Evolutionary conservation across 257 asterid genomes (phyloP).

Genomic region (Solanum bulbocastanum): DNA sequence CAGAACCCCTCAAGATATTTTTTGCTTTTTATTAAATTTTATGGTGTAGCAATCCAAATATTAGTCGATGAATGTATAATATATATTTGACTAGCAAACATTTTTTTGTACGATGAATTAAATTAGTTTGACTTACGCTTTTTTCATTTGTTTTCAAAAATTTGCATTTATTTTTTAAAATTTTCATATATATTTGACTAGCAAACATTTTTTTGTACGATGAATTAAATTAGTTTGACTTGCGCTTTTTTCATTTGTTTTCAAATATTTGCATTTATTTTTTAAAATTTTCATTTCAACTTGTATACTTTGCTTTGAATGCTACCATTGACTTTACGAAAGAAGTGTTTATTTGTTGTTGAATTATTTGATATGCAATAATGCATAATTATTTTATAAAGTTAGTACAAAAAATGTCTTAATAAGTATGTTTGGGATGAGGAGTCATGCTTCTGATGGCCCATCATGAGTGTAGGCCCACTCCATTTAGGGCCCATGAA

Average conservation of each 20-base stretch:
- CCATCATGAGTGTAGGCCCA: neutral
- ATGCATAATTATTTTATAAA: neutral
- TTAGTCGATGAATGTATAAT: neutral
- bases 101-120: neutral
- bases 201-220: neutral
- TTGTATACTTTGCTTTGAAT: neutral
- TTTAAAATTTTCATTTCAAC: neutral
- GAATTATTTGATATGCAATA: neutral
- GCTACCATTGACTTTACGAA: neutral
- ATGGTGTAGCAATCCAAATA: neutral
- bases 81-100: neutral
- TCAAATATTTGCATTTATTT: neutral
- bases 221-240: neutral
- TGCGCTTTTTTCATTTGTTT: neutral
- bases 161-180: neutral
- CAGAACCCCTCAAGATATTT: neutral
- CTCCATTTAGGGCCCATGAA: neutral
- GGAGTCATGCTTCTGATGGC: neutral
- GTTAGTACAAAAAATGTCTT: neutral
- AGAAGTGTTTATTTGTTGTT: neutral
- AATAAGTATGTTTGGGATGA: neutral
- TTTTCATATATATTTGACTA: neutral
- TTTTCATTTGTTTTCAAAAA: neutral
- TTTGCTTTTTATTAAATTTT: neutral
- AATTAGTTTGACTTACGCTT: neutral